phyloP scores from a whole-genome alignment of 2,329 filamentous ascomycete genomes.

The Camillea tinctor region DNA sequence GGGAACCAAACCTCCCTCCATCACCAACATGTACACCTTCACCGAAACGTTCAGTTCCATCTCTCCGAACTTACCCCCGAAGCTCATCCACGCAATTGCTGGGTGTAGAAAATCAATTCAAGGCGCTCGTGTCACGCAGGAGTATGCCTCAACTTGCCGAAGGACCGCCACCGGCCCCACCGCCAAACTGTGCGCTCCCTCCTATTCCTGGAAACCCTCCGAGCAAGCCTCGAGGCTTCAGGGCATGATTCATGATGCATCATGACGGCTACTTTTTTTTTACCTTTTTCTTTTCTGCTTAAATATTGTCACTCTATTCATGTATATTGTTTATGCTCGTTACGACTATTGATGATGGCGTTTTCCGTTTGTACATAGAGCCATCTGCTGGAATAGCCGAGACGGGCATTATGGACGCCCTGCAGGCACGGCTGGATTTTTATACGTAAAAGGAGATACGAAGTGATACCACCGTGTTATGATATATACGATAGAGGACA shows the following conservation, averaged over 20 bases:
- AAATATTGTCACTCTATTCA: slow-evolving; percentile 12
- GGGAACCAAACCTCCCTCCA: slow-evolving; percentile 11
- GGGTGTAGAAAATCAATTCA: slow-evolving; percentile 13
- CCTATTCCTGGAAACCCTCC: slow-evolving; percentile 44
- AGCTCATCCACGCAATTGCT: slow-evolving; percentile 8
- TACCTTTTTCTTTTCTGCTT: slow-evolving; percentile 2
- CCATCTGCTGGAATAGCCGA: slow-evolving; percentile 5
- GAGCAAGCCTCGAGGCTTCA: slow-evolving; percentile 8
- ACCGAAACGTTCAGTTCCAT: slow-evolving; percentile 25
- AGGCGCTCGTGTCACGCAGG: slow-evolving; percentile 35
- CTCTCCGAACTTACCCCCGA: slow-evolving; percentile 14
- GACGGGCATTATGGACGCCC: background rate
- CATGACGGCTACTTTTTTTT: background rate
- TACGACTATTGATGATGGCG: slow-evolving; percentile 21
- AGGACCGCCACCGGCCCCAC: slow-evolving; percentile 53
- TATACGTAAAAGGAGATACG: background rate
- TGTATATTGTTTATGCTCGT: slow-evolving; percentile 21
- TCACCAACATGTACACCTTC: slow-evolving; percentile 20
- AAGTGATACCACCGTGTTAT: background rate
- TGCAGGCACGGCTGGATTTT: background rate
- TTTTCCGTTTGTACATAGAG: slow-evolving; percentile 12
- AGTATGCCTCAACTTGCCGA: slow-evolving; percentile 52
- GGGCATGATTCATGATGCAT: slow-evolving; percentile 6
- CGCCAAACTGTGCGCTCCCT: slow-evolving; percentile 54
- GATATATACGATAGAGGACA: background rate